Evolutionary conservation across 495 filamentous ascomycete genomes (phyloP).

Genomic region (Neurospora africana): DNA sequence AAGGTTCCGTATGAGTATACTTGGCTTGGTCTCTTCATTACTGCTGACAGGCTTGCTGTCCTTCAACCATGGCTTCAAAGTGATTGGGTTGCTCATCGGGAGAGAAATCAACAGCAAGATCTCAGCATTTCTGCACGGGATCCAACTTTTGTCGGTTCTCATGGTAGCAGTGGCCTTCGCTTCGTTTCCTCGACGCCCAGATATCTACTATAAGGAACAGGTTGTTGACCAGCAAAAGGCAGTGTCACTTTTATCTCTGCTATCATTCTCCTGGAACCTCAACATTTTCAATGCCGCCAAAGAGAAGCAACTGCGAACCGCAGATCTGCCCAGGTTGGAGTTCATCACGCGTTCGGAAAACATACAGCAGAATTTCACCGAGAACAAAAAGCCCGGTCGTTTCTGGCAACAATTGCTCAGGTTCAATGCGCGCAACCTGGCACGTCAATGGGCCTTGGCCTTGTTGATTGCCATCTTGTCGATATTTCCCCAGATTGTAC

Average conservation of each 20-base stretch:
- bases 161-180: slow-evolving; percentile 15
- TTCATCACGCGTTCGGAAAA: slow-evolving; percentile 28
- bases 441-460: slow-evolving; percentile 39
- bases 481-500: slow-evolving; percentile 52
- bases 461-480: slow-evolving; percentile 37
- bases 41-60: slow-evolving; percentile 15
- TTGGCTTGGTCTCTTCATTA: slow-evolving; percentile 23
- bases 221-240: slow-evolving; percentile 50
- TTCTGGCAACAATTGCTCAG: slow-evolving; percentile 47
- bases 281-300: slow-evolving; percentile 37
- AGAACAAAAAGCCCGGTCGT: slow-evolving; percentile 25
- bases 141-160: slow-evolving; percentile 18
- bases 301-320: slow-evolving; percentile 38
- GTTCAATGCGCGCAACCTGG: slow-evolving; percentile 34
- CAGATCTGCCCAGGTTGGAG: slow-evolving; percentile 44
- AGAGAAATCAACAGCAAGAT: neutral
- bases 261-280: slow-evolving; percentile 49
- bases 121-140: slow-evolving; percentile 6
- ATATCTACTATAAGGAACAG: slow-evolving; percentile 38
- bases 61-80: slow-evolving; percentile 15
- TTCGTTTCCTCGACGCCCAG: slow-evolving; percentile 47
- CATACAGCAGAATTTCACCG: slow-evolving; percentile 34
- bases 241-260: slow-evolving; percentile 39
- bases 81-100: slow-evolving; percentile 2
- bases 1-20: slow-evolving; percentile 22